phyloP scores from a whole-genome alignment of 75 land plant species.

The Cryptomeria japonica region DNA sequence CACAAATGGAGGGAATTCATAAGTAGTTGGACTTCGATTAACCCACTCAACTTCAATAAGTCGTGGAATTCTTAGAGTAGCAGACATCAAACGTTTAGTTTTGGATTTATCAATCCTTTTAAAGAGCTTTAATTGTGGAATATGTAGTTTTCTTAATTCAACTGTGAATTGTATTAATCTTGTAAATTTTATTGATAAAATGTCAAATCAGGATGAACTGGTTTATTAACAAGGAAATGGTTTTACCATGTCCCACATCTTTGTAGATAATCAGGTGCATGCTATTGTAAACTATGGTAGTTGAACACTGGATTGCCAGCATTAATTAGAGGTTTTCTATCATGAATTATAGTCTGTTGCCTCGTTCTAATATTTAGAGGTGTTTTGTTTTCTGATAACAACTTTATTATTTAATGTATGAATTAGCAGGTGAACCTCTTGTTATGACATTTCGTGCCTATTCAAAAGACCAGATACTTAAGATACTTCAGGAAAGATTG shows the following conservation, averaged over 20 bases:
- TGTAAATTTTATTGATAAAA: neutral
- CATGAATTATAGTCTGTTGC: neutral
- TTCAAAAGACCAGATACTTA: slow-evolving; percentile 84
- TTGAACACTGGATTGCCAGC: neutral
- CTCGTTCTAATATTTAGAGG: neutral
- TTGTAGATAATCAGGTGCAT: neutral
- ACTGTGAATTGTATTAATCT: neutral
- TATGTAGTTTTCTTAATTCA: neutral
- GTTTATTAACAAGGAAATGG: neutral
- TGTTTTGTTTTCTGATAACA: neutral
- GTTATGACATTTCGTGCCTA: slow-evolving; percentile 87
- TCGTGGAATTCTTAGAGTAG: neutral
- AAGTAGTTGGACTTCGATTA: neutral
- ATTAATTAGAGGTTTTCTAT: neutral
- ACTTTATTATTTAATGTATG: neutral
- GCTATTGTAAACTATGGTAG: neutral
- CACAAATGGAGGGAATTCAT: neutral
- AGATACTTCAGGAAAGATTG: slow-evolving; percentile 72
- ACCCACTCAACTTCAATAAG: neutral
- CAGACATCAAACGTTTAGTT: neutral
- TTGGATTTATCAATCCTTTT: neutral
- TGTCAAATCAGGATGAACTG: neutral
- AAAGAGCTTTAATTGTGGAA: neutral
- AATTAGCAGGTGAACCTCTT: slow-evolving; percentile 70
- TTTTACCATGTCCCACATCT: neutral